Evolutionary conservation across 1,139 yeast species (phyloP).

Genomic region (Candida pseudoviswanathii): DNA sequence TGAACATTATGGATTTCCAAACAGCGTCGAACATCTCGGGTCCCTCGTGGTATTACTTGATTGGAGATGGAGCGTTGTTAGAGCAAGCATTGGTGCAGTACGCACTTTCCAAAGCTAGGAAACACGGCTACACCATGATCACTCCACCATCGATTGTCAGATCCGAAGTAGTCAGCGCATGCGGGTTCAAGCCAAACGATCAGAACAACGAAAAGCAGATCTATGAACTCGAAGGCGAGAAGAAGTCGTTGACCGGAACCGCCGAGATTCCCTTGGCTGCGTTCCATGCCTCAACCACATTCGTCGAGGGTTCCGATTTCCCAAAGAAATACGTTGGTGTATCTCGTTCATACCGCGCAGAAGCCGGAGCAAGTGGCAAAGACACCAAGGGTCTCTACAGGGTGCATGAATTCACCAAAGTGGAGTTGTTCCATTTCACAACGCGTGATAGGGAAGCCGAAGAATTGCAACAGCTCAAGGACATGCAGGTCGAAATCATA

Average conservation of each 20-base stretch:
- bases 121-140: slow-evolving; percentile 67
- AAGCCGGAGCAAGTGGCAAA: slow-evolving; percentile 95
- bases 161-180: slow-evolving; percentile 75
- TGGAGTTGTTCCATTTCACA: slow-evolving; percentile 86
- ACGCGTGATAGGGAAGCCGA: slow-evolving; percentile 42
- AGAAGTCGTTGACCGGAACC: slow-evolving; percentile 81
- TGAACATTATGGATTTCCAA: slow-evolving; percentile 68
- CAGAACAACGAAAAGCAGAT: slow-evolving; percentile 85
- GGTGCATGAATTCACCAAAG: slow-evolving; percentile 97
- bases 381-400: slow-evolving; percentile 92
- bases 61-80: slow-evolving; percentile 84
- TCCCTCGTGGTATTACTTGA: slow-evolving; percentile 82
- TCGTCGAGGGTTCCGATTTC: slow-evolving; percentile 26
- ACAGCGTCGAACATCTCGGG: slow-evolving; percentile 81
- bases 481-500: slow-evolving; percentile 67
- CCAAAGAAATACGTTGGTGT: slow-evolving; percentile 76
- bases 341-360: slow-evolving; percentile 89
- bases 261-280: slow-evolving; percentile 97
- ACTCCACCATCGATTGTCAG: slow-evolving; percentile 88
- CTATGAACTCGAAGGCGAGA: slow-evolving; percentile 58
- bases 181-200: slow-evolving; percentile 96
- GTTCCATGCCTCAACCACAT: slow-evolving; percentile 37
- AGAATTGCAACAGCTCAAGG: slow-evolving; percentile 62
- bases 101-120: slow-evolving; percentile 66
- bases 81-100: slow-evolving; percentile 90